phyloP scores from a whole-genome alignment of 805 yeast species.

The Ogataea populi-albae region DNA sequence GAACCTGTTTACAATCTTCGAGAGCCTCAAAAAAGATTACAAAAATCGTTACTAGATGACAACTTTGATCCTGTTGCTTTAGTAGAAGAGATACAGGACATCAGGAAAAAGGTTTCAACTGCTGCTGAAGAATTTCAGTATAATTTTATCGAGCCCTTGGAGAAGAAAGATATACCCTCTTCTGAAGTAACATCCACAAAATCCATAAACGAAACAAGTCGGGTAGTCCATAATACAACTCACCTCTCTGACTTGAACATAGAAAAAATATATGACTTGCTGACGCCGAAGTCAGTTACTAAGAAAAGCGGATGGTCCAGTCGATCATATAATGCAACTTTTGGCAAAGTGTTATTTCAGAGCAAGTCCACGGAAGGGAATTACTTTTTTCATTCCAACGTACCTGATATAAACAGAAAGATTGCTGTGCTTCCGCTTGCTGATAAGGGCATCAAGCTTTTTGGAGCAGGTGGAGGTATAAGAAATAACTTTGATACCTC shows the following conservation, averaged over 20 bases:
- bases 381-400: slow-evolving; percentile 25
- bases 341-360: slow-evolving; percentile 28
- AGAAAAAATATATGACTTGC: slow-evolving; percentile 8
- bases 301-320: slow-evolving; percentile 19
- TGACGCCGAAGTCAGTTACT: slow-evolving; percentile 8
- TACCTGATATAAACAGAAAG: slow-evolving; percentile 25
- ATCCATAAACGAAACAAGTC: too few relatives aligned
- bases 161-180: neutral
- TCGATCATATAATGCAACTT: slow-evolving; percentile 26
- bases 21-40: slow-evolving; percentile 13
- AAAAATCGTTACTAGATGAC: slow-evolving; percentile 7
- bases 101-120: slow-evolving; percentile 19
- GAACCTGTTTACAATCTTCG: slow-evolving; percentile 23
- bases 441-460: slow-evolving; percentile 23
- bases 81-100: slow-evolving; percentile 17
- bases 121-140: slow-evolving; percentile 29
- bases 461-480: slow-evolving; percentile 33
- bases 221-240: neutral
- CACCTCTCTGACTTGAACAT: neutral
- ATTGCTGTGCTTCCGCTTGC: slow-evolving; percentile 22
- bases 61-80: slow-evolving; percentile 13
- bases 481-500: slow-evolving; percentile 27
- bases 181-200: neutral
- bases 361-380: slow-evolving; percentile 8
- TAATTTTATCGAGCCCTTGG: slow-evolving; percentile 24